Percentiles rank a stretch among this genome's conserved stretches.
These are phyloP conservation scores for Saprolegnia parasitica DNA, from an alignment of 352 stramenopile species.

Conservation along the genomic window DNA sequence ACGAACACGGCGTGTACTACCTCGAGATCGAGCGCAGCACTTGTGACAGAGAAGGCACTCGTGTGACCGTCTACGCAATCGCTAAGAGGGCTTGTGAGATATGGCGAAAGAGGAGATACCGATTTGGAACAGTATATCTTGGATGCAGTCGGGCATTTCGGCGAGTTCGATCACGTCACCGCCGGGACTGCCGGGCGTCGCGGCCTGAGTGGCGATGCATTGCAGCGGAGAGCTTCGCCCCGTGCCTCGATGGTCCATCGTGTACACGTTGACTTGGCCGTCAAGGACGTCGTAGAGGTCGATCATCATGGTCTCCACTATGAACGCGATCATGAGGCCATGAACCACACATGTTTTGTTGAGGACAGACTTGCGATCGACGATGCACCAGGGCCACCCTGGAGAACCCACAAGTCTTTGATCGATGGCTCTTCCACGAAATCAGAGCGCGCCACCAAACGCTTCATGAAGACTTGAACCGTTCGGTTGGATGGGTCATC, in stretches of 20 bases:
- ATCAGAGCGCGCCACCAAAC: constrained; percentile 29
- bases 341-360: neutral
- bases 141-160: constrained; percentile 60
- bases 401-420: constrained; percentile 44
- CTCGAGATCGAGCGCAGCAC: constrained; percentile 55
- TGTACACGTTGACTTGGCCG: constrained; percentile 53
- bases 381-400: constrained; percentile 39
- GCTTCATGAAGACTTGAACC: constrained; percentile 46
- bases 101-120: neutral
- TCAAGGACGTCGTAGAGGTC: constrained; percentile 51
- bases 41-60: constrained; percentile 64
- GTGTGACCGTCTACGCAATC: constrained; percentile 46
- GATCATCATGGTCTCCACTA: constrained; percentile 55
- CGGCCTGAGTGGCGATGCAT: constrained; percentile 48
- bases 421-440: constrained; percentile 5
- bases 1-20: constrained; percentile 41
- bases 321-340: neutral
- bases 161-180: constrained; percentile 46
- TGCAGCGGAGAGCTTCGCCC: constrained; percentile 52
- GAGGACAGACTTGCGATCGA: constrained; percentile 42
- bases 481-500: constrained; percentile 28
- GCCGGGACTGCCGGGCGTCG: constrained; percentile 46
- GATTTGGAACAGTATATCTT: constrained; percentile 66
- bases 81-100: neutral
- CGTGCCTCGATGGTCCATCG: constrained; percentile 62